phyloP scores from a whole-genome alignment of 257 asterid genomes.

The Forsythia suspensa region DNA sequence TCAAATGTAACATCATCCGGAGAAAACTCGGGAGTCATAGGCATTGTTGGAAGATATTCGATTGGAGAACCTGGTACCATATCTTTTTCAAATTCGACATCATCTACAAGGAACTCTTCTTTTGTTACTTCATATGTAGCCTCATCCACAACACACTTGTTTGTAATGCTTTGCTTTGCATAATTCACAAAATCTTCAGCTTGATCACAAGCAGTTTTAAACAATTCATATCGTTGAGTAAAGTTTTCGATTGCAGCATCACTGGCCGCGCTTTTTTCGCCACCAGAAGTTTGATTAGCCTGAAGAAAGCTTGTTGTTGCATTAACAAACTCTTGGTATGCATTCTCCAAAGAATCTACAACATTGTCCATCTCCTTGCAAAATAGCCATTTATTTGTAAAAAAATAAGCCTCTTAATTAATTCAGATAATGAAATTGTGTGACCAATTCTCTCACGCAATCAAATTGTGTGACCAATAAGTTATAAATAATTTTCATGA shows the following conservation, averaged over 20 bases:
- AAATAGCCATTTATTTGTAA: background rate
- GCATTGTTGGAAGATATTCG: background rate
- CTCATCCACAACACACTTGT: background rate
- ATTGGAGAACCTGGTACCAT: background rate
- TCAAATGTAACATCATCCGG: background rate
- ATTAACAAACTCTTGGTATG: constrained; percentile 18
- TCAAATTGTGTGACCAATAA: background rate
- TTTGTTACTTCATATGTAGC: background rate
- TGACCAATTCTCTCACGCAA: background rate
- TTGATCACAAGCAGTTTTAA: constrained; percentile 16
- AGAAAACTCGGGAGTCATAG: background rate
- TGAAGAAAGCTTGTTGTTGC: constrained; percentile 13
- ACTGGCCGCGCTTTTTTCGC: background rate
- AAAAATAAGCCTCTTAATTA: background rate
- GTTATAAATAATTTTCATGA: background rate
- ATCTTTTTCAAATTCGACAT: background rate
- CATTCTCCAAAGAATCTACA: constrained; percentile 21
- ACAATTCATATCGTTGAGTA: background rate
- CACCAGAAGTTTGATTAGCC: constrained; percentile 11
- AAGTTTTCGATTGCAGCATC: background rate
- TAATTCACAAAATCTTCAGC: constrained; percentile 18
- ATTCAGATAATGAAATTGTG: no score
- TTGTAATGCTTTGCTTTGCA: constrained; percentile 11
- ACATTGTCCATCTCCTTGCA: constrained; percentile 23
- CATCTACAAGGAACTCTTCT: constrained; percentile 1